Percentiles rank a stretch among this genome's conserved stretches.
Evolutionary conservation across 106 monocot genomes (phyloP).

Genomic region (Dendrobium catenatum): DNA sequence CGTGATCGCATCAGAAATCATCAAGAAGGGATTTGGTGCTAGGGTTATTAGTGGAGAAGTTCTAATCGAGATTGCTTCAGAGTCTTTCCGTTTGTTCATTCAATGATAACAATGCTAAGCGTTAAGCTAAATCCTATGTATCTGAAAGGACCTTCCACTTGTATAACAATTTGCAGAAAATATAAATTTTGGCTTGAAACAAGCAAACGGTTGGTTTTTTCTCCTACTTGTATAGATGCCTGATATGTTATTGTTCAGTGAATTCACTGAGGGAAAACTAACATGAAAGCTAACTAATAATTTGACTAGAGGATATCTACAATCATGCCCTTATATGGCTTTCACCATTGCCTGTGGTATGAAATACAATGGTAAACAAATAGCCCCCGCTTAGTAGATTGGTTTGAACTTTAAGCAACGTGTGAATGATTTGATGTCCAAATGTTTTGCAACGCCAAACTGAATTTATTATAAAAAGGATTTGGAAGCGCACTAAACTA

Average conservation of each 20-base stretch:
- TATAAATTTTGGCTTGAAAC: neutral
- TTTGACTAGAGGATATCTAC: neutral
- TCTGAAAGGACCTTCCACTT: no score
- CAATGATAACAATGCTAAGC: no score
- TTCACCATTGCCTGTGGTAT: neutral
- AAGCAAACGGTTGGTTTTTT: neutral
- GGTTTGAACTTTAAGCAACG: neutral
- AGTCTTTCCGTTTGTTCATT: no score
- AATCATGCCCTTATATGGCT: neutral
- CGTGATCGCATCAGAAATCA: neutral
- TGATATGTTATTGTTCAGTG: neutral
- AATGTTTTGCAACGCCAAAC: neutral
- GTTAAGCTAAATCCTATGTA: no score
- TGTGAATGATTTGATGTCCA: neutral
- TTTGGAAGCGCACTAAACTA: neutral
- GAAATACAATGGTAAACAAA: constrained; percentile 1
- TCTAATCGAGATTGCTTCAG: no score
- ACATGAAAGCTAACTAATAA: neutral
- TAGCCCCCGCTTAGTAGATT: neutral
- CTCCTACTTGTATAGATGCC: neutral
- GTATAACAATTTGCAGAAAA: no score
- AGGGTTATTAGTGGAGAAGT: neutral
- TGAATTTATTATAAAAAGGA: neutral
- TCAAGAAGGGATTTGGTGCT: neutral
- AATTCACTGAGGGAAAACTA: neutral